Percentiles rank a stretch among this genome's conserved stretches.
Conservation (phyloP, 129 eudicot genomes). For the Tagetes patula region DNA sequence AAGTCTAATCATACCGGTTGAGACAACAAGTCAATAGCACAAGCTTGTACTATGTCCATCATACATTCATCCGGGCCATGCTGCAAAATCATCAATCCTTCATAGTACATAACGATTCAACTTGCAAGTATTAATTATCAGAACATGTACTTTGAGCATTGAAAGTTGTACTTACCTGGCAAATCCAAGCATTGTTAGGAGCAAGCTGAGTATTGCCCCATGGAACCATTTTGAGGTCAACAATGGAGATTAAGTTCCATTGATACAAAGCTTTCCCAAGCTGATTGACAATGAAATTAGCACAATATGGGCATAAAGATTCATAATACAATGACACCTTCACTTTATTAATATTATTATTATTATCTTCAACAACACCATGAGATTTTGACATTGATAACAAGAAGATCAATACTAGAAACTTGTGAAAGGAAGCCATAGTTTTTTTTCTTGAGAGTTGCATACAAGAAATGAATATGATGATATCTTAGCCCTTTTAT, state of each 20-base stretch:
- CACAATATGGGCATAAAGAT: slow-evolving; percentile 82
- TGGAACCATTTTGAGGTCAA: slow-evolving; percentile 73
- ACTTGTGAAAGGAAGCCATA: slow-evolving; percentile 38
- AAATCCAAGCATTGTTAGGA: slow-evolving; percentile 54
- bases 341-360: slow-evolving; percentile 29
- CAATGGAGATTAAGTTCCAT: slow-evolving; percentile 57
- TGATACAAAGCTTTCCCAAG: slow-evolving; percentile 55
- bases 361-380: slow-evolving; percentile 22
- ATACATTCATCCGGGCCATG: slow-evolving; percentile 81
- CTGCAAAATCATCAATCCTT: slow-evolving; percentile 38
- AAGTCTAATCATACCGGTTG: slow-evolving; percentile 41
- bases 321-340: slow-evolving; percentile 74
- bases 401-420: slow-evolving; percentile 32
- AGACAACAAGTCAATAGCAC: slow-evolving; percentile 67
- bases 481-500: slow-evolving; percentile 22
- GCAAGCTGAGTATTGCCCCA: slow-evolving; percentile 87
- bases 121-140: neutral
- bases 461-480: slow-evolving; percentile 20
- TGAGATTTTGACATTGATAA: slow-evolving; percentile 27
- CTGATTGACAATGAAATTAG: slow-evolving; percentile 72
- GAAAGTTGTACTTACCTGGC: slow-evolving; percentile 58
- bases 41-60: slow-evolving; percentile 72
- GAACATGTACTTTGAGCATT: slow-evolving; percentile 14
- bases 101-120: neutral
- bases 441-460: slow-evolving; percentile 21